Base-by-base conservation (phyloP, 2,329 filamentous ascomycete genomes). In the Ceratocystis colombiana region DNA sequence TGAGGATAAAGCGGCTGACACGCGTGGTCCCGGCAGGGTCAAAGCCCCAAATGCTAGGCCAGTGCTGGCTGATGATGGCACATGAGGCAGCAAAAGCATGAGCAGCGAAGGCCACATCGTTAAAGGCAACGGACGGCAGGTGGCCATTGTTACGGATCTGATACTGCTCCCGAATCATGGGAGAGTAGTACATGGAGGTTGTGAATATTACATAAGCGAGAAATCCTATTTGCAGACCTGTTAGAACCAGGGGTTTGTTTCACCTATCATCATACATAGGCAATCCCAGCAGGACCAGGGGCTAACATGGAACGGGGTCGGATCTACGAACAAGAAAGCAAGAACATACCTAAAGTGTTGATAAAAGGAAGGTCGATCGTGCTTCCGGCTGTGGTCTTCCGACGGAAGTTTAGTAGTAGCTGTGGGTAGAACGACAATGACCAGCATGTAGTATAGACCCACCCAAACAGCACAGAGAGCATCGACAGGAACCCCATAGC, bases 371-470 rank as follows among this genome's bases (percentile, higher is more conserved):
- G 96, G 75, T 96, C 92, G 70, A 96, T 87, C 0, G 90, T 89
- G 3, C 93, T 86, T 50, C 94, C 94, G 22, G 84, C 82, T 3
- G 92, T 96, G 7, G 89, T 88, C 67, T 84, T 84, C 65, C 90
- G 87, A 37, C 79, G 79, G 74, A 81, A 87, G 79, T 96, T 97
- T 69, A 90, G 82, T 68, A 95, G 77, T 5, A 88, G 85, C 74
- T 97, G 94, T 1, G 93, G 92, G 75, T 97, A 97, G 78, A 96
- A 97, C 17, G 90, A 96, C 17, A 87, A 77, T 12, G 89, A 93
- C 93, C 93, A 94, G 75, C 83, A 85, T 62, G 86, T 70, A 69
- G 84, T 87, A 76, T 92, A 92, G 72, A 87, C 77, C 88, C 88
- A 91, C 75, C 88, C 88, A 71, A 89, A 83, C 41, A 88, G 72